Evolutionary conservation across 78 protist species (phyloP), one percentile per base, ranked within the genome.

Genomic region (Isochrysis galbana): DNA sequence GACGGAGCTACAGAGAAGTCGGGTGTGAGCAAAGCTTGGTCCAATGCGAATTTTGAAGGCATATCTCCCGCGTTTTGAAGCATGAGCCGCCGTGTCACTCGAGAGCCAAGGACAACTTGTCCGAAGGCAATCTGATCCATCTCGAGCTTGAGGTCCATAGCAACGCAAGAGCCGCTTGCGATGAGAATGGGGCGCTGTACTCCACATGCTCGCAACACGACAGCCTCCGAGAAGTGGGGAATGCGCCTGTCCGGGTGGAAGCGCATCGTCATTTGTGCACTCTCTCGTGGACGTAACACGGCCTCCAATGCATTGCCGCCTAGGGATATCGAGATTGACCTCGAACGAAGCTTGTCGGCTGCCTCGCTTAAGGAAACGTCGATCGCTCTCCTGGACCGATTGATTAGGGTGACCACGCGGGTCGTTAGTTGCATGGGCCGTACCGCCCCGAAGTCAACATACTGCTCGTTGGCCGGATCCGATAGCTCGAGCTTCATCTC

Each of bases 51-150:
- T 34, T 46, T 39, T 10, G 94, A 39, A 4, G 90, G 95, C 54
- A 97, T 36, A 89, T 97, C 98, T 32, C 98, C 98, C 23, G 54
- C 44, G 95, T 97, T 97, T 45, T 90, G 54, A 29, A 97, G 93
- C 72, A 26, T 32, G 5, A 95, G 48, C 36, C 51, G 14, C 17
- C 94, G 93, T 11, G 89, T 51, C 22, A 91, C 17, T n/a, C 70
- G n/a, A 47, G 90, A 42, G 77, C 91, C 82, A 34, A 42, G 45
- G 21, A 91, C 95, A 14, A 94, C 97, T 22, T 96, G 82, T 22
- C 96, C 96, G 91, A 97, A 97, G 34, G 93, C 2, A 23, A 95
- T 36, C 32, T 1, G 5, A 51, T 89, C 83, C 39, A 26, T 29
- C 77, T 97, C 97, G 36, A 95, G 91, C 83, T 94, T 55, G 45